A percentile compares a stretch with the other conserved stretches of the same genome.
Conservation (phyloP, 2,329 filamentous ascomycete species). For the Fusarium sp. region DNA sequence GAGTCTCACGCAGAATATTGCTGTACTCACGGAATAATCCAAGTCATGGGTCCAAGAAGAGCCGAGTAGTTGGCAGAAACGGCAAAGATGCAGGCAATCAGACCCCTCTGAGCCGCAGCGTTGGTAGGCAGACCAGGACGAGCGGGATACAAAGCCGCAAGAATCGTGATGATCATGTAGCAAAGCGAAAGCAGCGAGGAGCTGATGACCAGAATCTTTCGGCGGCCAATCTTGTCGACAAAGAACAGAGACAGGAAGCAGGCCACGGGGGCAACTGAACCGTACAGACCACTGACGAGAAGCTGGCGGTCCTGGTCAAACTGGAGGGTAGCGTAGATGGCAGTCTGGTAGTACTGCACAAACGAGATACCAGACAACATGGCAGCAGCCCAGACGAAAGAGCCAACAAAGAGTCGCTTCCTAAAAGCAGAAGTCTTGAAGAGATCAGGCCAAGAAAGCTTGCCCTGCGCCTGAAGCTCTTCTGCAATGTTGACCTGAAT, state of each 20-base stretch:
- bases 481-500: constrained; percentile 54
- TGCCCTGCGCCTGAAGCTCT: constrained; percentile 43
- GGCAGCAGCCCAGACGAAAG: constrained; percentile 56
- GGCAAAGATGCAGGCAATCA: constrained; percentile 56
- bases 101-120: constrained; percentile 51
- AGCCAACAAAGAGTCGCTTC: constrained; percentile 53
- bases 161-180: constrained; percentile 55
- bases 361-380: constrained; percentile 57
- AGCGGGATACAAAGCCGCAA: constrained; percentile 53
- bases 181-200: constrained; percentile 51
- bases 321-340: constrained; percentile 56
- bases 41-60: constrained; percentile 55
- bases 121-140: constrained; percentile 52
- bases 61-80: constrained; percentile 52
- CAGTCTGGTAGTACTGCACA: constrained; percentile 58
- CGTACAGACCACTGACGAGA: constrained; percentile 55
- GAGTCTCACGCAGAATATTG: accelerated
- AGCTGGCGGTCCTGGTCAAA: constrained; percentile 52
- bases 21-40: constrained; percentile 55
- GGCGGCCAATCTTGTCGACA: constrained; percentile 52
- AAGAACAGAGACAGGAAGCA: constrained; percentile 54
- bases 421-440: constrained; percentile 50
- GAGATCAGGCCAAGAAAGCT: constrained; percentile 50
- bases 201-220: constrained; percentile 52
- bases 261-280: constrained; percentile 52